phyloP scores from a whole-genome alignment of 2,329 filamentous ascomycete genomes.

The Blastomyces parvus region DNA sequence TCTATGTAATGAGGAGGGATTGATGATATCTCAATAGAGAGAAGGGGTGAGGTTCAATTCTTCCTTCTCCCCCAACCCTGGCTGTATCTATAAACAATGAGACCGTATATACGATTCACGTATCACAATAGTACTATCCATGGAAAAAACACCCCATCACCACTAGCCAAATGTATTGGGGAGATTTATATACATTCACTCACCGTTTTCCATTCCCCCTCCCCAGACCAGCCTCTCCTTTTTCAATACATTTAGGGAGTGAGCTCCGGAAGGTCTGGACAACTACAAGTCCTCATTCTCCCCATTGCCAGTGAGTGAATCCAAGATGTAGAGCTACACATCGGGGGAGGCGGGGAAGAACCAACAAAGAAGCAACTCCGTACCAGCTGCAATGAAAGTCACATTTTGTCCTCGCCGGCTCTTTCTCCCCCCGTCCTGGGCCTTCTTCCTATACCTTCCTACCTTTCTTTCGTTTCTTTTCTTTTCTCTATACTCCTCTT shows the following conservation, averaged over 20 bases:
- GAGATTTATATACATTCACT: neutral
- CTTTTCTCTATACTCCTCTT: neutral
- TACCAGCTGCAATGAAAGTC: neutral
- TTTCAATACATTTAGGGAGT: neutral
- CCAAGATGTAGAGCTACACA: neutral
- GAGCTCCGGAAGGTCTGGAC: too few relatives aligned
- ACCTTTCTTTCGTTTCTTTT: neutral
- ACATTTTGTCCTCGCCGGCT: neutral
- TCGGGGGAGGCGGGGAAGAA: neutral
- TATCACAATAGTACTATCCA: neutral
- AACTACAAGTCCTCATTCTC: neutral
- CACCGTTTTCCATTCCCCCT: neutral
- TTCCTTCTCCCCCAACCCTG: neutral
- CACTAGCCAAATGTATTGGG: neutral
- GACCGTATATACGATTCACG: neutral
- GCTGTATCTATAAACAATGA: neutral
- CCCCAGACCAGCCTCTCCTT: neutral
- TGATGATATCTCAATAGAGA: neutral
- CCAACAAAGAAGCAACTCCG: neutral
- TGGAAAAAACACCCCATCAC: neutral
- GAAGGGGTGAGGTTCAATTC: too few relatives aligned
- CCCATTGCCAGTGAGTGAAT: neutral
- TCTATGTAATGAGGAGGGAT: neutral
- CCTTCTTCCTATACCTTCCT: neutral
- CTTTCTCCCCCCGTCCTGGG: neutral